Conservation (phyloP, 495 filamentous ascomycete species). For the Aspergillus saccharolyticus region DNA sequence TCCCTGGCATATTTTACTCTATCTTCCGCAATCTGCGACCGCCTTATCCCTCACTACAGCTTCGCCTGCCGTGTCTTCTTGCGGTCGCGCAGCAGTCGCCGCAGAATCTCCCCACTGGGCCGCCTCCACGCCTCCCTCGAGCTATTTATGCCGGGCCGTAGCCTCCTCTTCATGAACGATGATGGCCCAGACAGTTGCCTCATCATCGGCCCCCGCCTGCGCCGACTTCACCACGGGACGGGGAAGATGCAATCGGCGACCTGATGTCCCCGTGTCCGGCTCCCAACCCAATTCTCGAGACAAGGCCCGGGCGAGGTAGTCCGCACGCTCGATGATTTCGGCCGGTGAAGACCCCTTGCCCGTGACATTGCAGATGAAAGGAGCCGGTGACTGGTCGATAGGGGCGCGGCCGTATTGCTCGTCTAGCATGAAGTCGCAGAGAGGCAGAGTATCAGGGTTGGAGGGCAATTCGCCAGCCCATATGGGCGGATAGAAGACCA, state of each 20-base stretch:
- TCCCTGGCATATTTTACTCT: too few relatives aligned
- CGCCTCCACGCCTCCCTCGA: slow-evolving; percentile 45
- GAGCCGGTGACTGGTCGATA: slow-evolving; percentile 3
- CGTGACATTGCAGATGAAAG: slow-evolving; percentile 11
- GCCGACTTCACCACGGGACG: slow-evolving; percentile 54
- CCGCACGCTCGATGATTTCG: slow-evolving; percentile 3
- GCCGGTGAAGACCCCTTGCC: slow-evolving; percentile 9
- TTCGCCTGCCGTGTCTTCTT: neutral
- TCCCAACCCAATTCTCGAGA: slow-evolving; percentile 11
- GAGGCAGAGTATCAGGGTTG: slow-evolving; percentile 12
- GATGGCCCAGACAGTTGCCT: slow-evolving; percentile 31
- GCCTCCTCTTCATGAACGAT: slow-evolving; percentile 27
- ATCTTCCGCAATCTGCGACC: neutral
- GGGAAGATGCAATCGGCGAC: slow-evolving; percentile 72
- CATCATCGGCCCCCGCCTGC: slow-evolving; percentile 25
- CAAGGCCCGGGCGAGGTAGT: slow-evolving; percentile 8
- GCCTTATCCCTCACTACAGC: neutral
- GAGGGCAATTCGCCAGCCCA: slow-evolving; percentile 11
- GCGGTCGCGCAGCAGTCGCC: slow-evolving; percentile 48
- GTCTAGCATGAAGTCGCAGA: slow-evolving; percentile 11
- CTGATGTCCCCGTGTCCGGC: slow-evolving; percentile 18
- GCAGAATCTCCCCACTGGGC: slow-evolving; percentile 71
- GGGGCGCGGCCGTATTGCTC: slow-evolving; percentile 8
- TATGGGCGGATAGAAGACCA: slow-evolving; percentile 12
- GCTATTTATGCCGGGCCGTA: slow-evolving; percentile 22